These are phyloP conservation scores for Monascus purpureus DNA, from an alignment of 495 filamentous ascomycete genomes.

Conservation along the genomic window DNA sequence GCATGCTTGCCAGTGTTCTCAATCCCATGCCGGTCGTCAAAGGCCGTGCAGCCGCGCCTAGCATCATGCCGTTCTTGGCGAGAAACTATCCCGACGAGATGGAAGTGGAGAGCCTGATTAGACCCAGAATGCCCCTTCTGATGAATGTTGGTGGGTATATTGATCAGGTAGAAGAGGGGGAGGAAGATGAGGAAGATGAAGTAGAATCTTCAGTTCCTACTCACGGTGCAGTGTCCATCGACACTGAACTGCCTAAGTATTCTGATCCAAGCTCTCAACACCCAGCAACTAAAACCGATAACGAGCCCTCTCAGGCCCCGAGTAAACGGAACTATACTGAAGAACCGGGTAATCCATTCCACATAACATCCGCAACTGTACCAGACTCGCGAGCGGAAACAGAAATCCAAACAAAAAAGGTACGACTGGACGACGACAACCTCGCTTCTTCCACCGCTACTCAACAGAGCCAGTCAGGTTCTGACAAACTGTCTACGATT, in stretches of 20 bases:
- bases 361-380: background rate
- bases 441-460: constrained; percentile 2
- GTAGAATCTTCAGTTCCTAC: constrained; percentile 5
- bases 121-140: constrained; percentile 49
- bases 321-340: constrained; percentile 25
- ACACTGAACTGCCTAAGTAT: too few relatives aligned
- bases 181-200: constrained; percentile 27
- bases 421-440: constrained; percentile 15
- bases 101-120: constrained; percentile 57
- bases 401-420: constrained; percentile 17
- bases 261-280: too few relatives aligned
- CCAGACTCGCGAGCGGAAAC: background rate
- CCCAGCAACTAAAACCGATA: background rate
- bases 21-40: constrained; percentile 51
- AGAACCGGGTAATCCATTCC: constrained; percentile 2
- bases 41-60: constrained; percentile 42
- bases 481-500: constrained; percentile 4
- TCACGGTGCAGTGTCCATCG: constrained; percentile 3
- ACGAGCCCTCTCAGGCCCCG: constrained; percentile 2
- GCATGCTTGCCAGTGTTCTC: constrained; percentile 66
- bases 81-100: constrained; percentile 42
- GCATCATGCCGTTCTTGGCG: constrained; percentile 64
- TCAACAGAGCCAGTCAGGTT: constrained; percentile 2
- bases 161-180: constrained; percentile 17
- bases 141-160: constrained; percentile 17